Conservation (phyloP, 805 yeast species). For the Citeromyces matritensis region DNA sequence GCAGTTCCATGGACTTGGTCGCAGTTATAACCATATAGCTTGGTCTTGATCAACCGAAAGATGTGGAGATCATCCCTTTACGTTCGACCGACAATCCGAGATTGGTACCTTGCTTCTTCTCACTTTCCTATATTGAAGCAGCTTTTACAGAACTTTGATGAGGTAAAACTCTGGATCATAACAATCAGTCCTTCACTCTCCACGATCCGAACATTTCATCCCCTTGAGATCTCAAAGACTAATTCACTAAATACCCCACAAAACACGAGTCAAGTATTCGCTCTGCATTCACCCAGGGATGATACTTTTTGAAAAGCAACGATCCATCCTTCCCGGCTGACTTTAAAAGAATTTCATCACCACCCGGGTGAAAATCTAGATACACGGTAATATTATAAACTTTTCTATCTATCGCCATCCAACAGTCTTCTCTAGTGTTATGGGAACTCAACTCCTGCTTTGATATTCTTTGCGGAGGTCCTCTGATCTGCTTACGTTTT, state of each 20-base stretch:
- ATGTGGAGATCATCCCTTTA: too few species aligned
- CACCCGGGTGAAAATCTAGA: constrained; percentile 86
- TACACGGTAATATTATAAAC: constrained; percentile 84
- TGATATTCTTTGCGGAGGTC: constrained; percentile 41
- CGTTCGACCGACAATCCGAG: too few species aligned
- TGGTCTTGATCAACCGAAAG: too few species aligned
- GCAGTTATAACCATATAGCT: too few species aligned
- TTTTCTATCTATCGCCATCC: constrained; percentile 71
- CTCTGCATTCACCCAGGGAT: constrained; percentile 67
- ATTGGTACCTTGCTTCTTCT: too few species aligned
- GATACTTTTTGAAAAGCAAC: constrained; percentile 52
- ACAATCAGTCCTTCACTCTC: too few species aligned
- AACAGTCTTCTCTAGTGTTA: constrained; percentile 48
- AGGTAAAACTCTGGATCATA: too few species aligned
- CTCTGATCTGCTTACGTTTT: constrained; percentile 33
- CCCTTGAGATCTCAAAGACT: too few species aligned
- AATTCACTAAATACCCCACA: constrained; percentile 37
- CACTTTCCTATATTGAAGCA: too few species aligned
- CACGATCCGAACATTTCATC: too few species aligned
- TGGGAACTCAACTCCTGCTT: constrained; percentile 48
- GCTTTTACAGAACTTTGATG: too few species aligned
- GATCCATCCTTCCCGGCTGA: constrained; percentile 84
- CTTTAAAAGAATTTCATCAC: constrained; percentile 58
- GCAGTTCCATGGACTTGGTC: too few species aligned
- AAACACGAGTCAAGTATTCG: constrained; percentile 65